These are phyloP conservation scores for Pythium aphanidermatum DNA, from an alignment of 352 stramenopile genomes.

Conservation along the genomic window DNA sequence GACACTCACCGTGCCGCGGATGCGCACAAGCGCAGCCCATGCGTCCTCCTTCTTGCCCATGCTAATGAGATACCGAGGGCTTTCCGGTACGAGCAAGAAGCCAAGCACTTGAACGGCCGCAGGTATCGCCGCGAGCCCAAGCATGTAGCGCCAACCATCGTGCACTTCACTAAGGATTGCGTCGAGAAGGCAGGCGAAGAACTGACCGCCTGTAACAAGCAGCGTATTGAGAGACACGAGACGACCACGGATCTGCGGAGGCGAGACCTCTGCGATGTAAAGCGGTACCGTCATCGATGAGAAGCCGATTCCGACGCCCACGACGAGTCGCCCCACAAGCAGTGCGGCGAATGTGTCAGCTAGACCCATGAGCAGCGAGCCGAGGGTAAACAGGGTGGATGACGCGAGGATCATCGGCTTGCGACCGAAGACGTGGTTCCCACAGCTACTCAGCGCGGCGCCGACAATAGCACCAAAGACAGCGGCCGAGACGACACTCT, in stretches of 20 bases:
- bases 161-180: slow-evolving; percentile 42
- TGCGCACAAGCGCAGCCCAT: slow-evolving; percentile 33
- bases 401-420: slow-evolving; percentile 59
- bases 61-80: slow-evolving; percentile 55
- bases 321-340: slow-evolving; percentile 46
- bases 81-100: slow-evolving; percentile 64
- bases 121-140: slow-evolving; percentile 60
- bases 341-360: slow-evolving; percentile 43
- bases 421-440: slow-evolving; percentile 55
- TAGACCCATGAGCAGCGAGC: slow-evolving; percentile 50
- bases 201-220: slow-evolving; percentile 67
- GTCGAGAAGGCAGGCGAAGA: slow-evolving; percentile 66
- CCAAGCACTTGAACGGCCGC: slow-evolving; percentile 63
- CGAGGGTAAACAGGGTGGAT: slow-evolving; percentile 54
- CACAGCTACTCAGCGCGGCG: slow-evolving; percentile 43
- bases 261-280: slow-evolving; percentile 74
- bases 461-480: slow-evolving; percentile 68
- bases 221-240: slow-evolving; percentile 79
- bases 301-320: slow-evolving; percentile 60
- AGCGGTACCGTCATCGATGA: slow-evolving; percentile 75
- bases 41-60: slow-evolving; percentile 37
- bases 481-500: slow-evolving; percentile 64
- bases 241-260: slow-evolving; percentile 49
- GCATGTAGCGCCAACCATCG: slow-evolving; percentile 76
- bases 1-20: slow-evolving; percentile 49